Evolutionary conservation across 1,139 yeast genomes (phyloP), one percentile per base, ranked within the genome.

Genomic region (Yamadazyma blattariae): DNA sequence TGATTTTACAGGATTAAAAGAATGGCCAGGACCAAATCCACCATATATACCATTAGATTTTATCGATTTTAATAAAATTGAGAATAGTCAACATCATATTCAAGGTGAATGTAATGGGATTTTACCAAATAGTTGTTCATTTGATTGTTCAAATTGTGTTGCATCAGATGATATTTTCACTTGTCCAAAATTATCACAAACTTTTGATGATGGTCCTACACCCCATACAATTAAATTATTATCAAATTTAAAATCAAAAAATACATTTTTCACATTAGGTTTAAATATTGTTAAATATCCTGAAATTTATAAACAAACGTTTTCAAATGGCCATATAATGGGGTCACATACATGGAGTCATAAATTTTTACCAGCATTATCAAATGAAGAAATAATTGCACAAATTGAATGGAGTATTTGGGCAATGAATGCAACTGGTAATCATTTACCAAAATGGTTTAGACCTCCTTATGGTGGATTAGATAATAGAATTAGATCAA

Each of bases 401-500:
- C 96, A 90, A 56, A 64, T 90, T 31, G 82, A 90, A 60, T 90
- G 97, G 98, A 83, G 95, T 2, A 79, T 89, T 25, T 90, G 97
- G 97, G 96, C 97, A 5, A 87, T 89, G 94, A 89, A 92, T 61
- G 96, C 97, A 3, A 89, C 97, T 0, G 85, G 88, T 0, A 71
- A 81, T 16, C 92, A 89, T 50, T 57, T 86, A n/a, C 97, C 97
- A 11, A 82, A 83, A 51, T 92, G 92, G 84, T 90, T 86, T 57
- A 71, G 98, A 42, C 98, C 98, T 0, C 98, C 98, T 0, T 90
- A 87, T 57, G 97, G 97, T 1, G 97, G 96, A 0, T 71, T 86
- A 30, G 98, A 90, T 60, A 82, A 88, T 55, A 67, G 97, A 35
- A 83, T 90, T 1, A 65, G 97, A 38, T 67, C 82, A 2, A 86